A percentile compares a stretch with the other conserved stretches of the same genome.
Conservation (phyloP, 768 basidiomycete species). For the Boletus barrowsii region DNA sequence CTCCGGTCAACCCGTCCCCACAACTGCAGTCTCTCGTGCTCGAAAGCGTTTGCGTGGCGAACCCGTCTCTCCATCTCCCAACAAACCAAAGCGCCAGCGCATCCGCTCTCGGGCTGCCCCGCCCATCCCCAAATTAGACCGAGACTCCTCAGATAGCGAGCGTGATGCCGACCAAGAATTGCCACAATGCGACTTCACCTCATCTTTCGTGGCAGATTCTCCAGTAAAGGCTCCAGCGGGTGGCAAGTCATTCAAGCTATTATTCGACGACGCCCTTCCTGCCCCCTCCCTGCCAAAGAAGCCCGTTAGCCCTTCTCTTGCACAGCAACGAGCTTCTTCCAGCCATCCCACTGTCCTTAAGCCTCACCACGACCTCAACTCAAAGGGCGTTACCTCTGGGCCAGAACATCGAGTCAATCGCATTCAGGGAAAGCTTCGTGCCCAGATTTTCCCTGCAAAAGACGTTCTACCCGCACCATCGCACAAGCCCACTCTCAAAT, state of each 20-base stretch:
- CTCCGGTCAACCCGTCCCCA: slow-evolving; percentile 22
- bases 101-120: slow-evolving; percentile 40
- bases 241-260: slow-evolving; percentile 59
- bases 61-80: slow-evolving; percentile 78
- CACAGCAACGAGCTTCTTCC: slow-evolving; percentile 1
- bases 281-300: slow-evolving; percentile 18
- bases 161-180: slow-evolving; percentile 35
- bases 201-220: slow-evolving; percentile 65
- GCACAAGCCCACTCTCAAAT: neutral
- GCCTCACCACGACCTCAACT: neutral
- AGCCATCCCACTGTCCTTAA: slow-evolving; percentile 1
- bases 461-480: neutral
- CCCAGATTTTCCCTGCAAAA: slow-evolving; percentile 14
- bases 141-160: slow-evolving; percentile 31
- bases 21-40: slow-evolving; percentile 58
- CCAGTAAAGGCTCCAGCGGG: slow-evolving; percentile 60
- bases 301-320: neutral
- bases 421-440: slow-evolving; percentile 1
- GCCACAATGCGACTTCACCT: slow-evolving; percentile 30
- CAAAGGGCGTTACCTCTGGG: neutral
- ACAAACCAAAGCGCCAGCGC: slow-evolving; percentile 71
- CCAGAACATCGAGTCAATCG: neutral
- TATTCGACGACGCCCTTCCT: slow-evolving; percentile 58
- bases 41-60: slow-evolving; percentile 81
- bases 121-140: slow-evolving; percentile 34